A percentile compares a stretch with the other conserved stretches of the same genome.
Conservation (phyloP, 805 yeast species). For the Alloascoidea hylecoeti region DNA sequence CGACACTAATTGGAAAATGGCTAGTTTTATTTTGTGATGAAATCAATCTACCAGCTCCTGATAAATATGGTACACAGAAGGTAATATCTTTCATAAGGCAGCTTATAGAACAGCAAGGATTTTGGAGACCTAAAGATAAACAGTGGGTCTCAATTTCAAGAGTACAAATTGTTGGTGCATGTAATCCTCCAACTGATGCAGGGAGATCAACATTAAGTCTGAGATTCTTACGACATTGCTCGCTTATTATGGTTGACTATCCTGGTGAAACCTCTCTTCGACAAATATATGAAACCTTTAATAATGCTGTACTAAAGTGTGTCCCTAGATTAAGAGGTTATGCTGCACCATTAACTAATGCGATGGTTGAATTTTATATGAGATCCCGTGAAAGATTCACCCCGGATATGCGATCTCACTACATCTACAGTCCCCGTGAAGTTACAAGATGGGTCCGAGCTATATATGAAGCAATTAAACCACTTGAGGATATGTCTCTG, state of each 20-base stretch:
- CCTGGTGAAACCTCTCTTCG: slow-evolving; percentile 50
- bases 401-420: slow-evolving; percentile 32
- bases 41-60: slow-evolving; percentile 66
- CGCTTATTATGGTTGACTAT: slow-evolving; percentile 63
- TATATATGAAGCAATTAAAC: slow-evolving; percentile 34
- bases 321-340: slow-evolving; percentile 49
- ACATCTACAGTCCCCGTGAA: slow-evolving; percentile 81
- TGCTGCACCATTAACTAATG: slow-evolving; percentile 32
- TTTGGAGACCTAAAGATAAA: slow-evolving; percentile 48
- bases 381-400: slow-evolving; percentile 27
- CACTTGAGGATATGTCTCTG: slow-evolving; percentile 21
- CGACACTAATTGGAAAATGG: slow-evolving; percentile 49
- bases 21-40: slow-evolving; percentile 86
- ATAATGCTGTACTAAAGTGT: slow-evolving; percentile 37
- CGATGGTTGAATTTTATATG: slow-evolving; percentile 54
- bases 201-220: slow-evolving; percentile 48
- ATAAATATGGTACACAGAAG: slow-evolving; percentile 58
- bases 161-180: slow-evolving; percentile 86
- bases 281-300: slow-evolving; percentile 55
- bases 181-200: slow-evolving; percentile 76
- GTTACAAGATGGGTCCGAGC: slow-evolving; percentile 80
- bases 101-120: slow-evolving; percentile 58
- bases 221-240: slow-evolving; percentile 53
- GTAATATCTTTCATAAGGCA: slow-evolving; percentile 65
- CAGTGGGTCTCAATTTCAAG: slow-evolving; percentile 54